Base-by-base conservation (phyloP, 768 basidiomycete species). In the Mrakia gelida region DNA sequence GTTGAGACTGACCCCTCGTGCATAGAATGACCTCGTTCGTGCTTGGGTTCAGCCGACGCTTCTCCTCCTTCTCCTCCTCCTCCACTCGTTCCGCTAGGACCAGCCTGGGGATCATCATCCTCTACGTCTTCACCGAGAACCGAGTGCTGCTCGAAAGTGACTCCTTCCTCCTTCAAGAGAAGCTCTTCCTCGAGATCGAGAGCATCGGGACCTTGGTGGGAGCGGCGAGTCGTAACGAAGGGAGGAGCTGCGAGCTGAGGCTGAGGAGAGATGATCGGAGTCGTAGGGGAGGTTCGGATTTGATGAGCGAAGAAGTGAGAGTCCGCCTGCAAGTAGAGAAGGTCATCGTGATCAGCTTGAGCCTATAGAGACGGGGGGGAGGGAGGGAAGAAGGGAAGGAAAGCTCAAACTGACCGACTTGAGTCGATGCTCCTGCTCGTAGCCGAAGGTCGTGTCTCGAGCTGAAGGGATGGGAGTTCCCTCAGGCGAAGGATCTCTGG, bases 401-500 rank as follows among this genome's bases (percentile, higher is more conserved):
- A n/a, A 49, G 38, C 54, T n/a, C 28, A 18, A 8, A 80, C 81
- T 73, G 62, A 81, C 81, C 56, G 81, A 73, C 62, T 83, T 82
- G 23, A 84, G 78, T 61, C 83, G 79, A 21, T 83, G 78, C 67
- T 84, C 83, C 74, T 85, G 82, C 70, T 85, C 83, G 67, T 84
- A 85, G 71, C 83, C 82, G 79, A 85, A 85, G 6, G 83, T 81
- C 28, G 84, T 83, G 38, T 83, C 83, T 16, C 80, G 76, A 49
- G 72, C 52, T 0, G 49, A 80, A 11, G 75, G 76, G 59, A 77
- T 79, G 11, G 81, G 78, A 16, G 72, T 73, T 30, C 79, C 76
- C 68, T 59, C 26, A 23, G 67, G 67, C 8, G 67, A 70, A 23
- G 38, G 38, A 41, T 70, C 67, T 41, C 67, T 15, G 11, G 67